Base-by-base conservation (phyloP, 306 rosid species). In the Corylus avellana region DNA sequence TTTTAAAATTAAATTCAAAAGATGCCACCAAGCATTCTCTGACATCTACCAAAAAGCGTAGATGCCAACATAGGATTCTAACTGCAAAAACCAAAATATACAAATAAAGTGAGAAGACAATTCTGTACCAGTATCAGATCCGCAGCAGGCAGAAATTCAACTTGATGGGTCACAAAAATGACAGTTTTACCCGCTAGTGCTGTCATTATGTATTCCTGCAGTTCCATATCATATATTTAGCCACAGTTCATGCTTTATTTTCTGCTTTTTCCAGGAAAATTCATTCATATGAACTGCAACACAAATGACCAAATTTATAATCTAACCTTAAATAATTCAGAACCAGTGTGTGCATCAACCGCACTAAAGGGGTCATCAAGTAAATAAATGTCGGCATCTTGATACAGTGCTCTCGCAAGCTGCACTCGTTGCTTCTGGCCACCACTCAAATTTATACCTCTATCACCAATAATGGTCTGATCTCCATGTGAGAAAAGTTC, bases 331-430 rank as follows among this genome's bases (percentile, higher is more conserved):
- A 92, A 94, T 83, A 94, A 83, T 29, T 88, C 91, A 8, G 93
- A 84, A 75, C 98, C 98, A 72, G 99, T 96, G 85, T 93, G 99
- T 46, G 97, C 97, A 76, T 96, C 99, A 86, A 96, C 98, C 11
- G 99, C 98, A 78, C 99, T 96, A 83, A 96, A 96, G 77, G 99
- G 99, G 81, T 96, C 99, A 56, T 96, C 99, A 59, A 94, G 96
- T 61, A 94, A 94, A 88, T 92, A 94, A 71, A 92, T 83, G 74
- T 94, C 98, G 47, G 98, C 96, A 75, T 92, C 94, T 75, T 94
- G 97, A 87, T 94, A 94, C 18, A 94, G 97, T 78, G 97, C 98
- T 71, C 98, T 78, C 7, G 98, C 98, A 75, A 94, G 98, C 89
- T 94, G 98, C 82, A 94, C 91, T 67, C 97, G 87, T 87, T 94